A percentile compares a stretch with the other conserved stretches of the same genome.
phyloP scores from a whole-genome alignment of 768 basidiomycete genomes.

The Sistotremastrum suecicum region DNA sequence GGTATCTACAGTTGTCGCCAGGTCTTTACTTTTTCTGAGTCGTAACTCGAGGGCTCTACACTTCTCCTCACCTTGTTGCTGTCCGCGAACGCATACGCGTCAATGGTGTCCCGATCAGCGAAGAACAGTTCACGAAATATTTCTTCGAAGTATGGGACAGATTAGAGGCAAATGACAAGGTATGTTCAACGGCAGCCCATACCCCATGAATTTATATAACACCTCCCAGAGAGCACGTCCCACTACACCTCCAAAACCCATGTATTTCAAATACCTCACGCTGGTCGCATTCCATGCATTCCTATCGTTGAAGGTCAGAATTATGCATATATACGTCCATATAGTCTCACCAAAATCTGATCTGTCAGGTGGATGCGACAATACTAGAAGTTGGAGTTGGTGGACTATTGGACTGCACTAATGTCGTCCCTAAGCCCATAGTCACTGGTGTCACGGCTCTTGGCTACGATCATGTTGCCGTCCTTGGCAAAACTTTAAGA shows the following conservation, averaged over 20 bases:
- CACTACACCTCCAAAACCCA: slow-evolving; percentile 58
- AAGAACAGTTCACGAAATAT: slow-evolving; percentile 75
- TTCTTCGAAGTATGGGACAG: slow-evolving; percentile 96
- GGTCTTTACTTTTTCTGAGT: not conserved
- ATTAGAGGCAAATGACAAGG: slow-evolving; percentile 47
- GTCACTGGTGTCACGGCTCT: slow-evolving; percentile 82
- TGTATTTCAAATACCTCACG: slow-evolving; percentile 90
- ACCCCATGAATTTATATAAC: not conserved
- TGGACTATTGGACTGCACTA: slow-evolving; percentile 89
- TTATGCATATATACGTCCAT: not conserved
- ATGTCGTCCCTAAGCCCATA: slow-evolving; percentile 83
- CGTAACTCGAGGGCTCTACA: slow-evolving; percentile 62
- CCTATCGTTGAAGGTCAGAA: slow-evolving; percentile 44
- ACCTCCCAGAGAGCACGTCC: slow-evolving; percentile 29
- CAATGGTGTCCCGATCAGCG: slow-evolving; percentile 80
- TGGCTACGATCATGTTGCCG: slow-evolving; percentile 81
- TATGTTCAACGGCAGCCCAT: slow-evolving; percentile 20
- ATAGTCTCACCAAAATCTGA: not conserved
- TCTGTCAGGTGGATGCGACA: slow-evolving; percentile 59
- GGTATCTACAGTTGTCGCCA: slow-evolving; percentile 32
- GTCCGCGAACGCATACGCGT: slow-evolving; percentile 93
- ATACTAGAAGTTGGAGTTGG: slow-evolving; percentile 96
- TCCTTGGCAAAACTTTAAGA: slow-evolving; percentile 74
- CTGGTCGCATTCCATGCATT: slow-evolving; percentile 88
- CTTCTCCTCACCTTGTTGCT: slow-evolving; percentile 91